Evolutionary conservation across 2,329 filamentous ascomycete species (phyloP), one percentile per base, ranked within the genome.

Genomic region (Pseudogymnoascus sp.): DNA sequence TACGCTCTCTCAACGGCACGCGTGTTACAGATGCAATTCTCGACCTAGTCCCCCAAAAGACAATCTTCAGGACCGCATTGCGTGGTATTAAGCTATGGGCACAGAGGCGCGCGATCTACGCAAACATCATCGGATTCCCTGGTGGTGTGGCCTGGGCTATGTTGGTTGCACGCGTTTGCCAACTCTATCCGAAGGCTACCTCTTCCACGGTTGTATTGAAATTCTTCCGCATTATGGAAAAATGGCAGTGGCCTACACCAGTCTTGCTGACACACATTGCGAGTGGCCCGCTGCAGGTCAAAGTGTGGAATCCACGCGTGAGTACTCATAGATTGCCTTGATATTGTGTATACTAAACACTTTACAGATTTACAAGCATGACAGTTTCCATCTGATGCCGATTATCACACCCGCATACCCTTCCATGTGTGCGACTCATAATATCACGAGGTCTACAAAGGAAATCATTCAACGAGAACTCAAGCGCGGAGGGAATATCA

Each of bases 131-230:
- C 76, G 95, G 95, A 26, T 99, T 95, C 69, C 95, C 95, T 1
- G 95, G 95, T 70, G 95, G 95, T 77, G 93, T 99, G 42, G 95
- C 95, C 4, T 99, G 93, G 91, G 95, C 93, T 11, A 97, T 99
- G 89, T 83, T 99, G 72, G 93, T 97, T 28, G 95, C 95, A 61
- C 85, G 95, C 67, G 90, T 97, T 44, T 97, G 95, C 75, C 95
- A 99, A 76, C 83, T 99, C 15, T 99, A 97, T 71, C 95, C 95
- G 13, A 92, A 91, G 73, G 95, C 95, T 6, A 90, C 91, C 8
- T 90, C 90, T 17, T 91, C 93, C 1, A 89, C 92, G 23, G 88
- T 99, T 63, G 88, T 99, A 42, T 85, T 87, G 73, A 97, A 96
- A 74, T 97, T 99, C 80, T 99, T 97, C 77, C 83, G 89, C 69